Evolutionary conservation across 306 rosid genomes (phyloP).

Genomic region (Prinsepia uniflora): DNA sequence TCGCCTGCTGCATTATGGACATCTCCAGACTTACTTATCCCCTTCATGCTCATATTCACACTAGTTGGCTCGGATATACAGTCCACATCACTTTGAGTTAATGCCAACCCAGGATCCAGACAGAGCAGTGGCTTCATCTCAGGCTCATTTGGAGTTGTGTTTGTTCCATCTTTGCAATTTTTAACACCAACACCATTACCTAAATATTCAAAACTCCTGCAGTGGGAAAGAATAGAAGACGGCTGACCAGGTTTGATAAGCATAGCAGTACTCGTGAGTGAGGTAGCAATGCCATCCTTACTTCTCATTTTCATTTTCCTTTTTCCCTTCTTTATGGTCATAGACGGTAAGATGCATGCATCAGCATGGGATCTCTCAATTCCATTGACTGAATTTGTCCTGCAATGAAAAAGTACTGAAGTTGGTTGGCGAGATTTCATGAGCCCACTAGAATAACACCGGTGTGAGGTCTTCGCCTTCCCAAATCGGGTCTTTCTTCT

Average conservation of each 20-base stretch:
- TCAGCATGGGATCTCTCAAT: slow-evolving; percentile 22
- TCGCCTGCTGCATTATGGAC: slow-evolving; percentile 29
- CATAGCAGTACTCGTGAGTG: slow-evolving; percentile 4
- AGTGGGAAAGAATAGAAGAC: slow-evolving; percentile 43
- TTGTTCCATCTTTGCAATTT: slow-evolving; percentile 31
- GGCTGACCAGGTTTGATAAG: slow-evolving; percentile 13
- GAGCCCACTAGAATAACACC: slow-evolving; percentile 17
- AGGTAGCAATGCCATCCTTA: slow-evolving; percentile 19
- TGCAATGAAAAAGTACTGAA: slow-evolving; percentile 26
- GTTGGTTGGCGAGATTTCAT: slow-evolving; percentile 27
- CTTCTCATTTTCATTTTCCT: slow-evolving; percentile 22
- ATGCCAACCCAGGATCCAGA: slow-evolving; percentile 36
- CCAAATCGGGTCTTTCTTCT: slow-evolving; percentile 35
- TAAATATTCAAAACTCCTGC: slow-evolving; percentile 34
- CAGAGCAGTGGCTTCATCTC: slow-evolving; percentile 33
- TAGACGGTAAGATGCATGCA: slow-evolving; percentile 29
- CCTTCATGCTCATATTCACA: slow-evolving; percentile 29
- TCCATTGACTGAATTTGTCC: not conserved
- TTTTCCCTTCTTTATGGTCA: slow-evolving; percentile 9
- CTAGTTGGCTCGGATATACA: slow-evolving; percentile 31
- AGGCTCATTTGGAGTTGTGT: slow-evolving; percentile 22
- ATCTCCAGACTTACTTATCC: slow-evolving; percentile 21
- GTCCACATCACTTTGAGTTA: slow-evolving; percentile 28
- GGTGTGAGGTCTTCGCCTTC: slow-evolving; percentile 24
- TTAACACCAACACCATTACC: slow-evolving; percentile 23